These are phyloP conservation scores for Durusdinium trenchii DNA, from an alignment of 73 alveolate species.

Conservation along the genomic window DNA sequence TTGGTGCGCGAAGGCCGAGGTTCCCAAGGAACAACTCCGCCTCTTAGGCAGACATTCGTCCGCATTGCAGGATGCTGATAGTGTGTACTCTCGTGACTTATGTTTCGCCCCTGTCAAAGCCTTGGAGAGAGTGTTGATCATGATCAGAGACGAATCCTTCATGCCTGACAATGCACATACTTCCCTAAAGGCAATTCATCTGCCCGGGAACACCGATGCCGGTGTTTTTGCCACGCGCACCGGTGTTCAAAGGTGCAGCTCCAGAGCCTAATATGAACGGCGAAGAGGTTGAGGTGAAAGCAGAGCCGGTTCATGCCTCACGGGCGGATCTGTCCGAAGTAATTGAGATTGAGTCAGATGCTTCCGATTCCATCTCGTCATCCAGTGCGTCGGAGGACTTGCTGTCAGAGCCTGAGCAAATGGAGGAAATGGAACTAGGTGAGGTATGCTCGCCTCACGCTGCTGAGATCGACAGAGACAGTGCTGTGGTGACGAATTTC, in stretches of 20 bases:
- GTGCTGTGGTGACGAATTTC: too few relatives aligned
- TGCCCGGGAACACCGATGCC: neutral
- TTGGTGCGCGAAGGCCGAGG: constrained; percentile 6
- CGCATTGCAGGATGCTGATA: neutral
- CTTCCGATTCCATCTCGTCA: neutral
- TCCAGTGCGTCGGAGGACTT: neutral
- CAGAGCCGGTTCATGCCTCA: too few relatives aligned
- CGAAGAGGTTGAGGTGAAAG: neutral
- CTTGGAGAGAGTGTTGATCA: neutral
- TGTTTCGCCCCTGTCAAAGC: neutral
- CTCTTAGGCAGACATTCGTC: neutral
- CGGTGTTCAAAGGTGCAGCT: neutral
- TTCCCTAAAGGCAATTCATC: neutral
- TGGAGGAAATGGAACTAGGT: neutral
- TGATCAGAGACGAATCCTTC: neutral
- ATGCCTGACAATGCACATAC: neutral
- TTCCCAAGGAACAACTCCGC: neutral
- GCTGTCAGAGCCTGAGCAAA: neutral
- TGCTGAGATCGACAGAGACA: too few relatives aligned
- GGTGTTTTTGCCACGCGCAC: neutral
- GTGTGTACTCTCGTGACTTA: neutral
- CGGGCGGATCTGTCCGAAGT: neutral
- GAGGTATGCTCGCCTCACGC: too few relatives aligned
- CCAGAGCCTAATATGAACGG: neutral
- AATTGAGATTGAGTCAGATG: neutral